Conservation (phyloP, 176 grass and related monocot species). For the Musa beccarii region DNA sequence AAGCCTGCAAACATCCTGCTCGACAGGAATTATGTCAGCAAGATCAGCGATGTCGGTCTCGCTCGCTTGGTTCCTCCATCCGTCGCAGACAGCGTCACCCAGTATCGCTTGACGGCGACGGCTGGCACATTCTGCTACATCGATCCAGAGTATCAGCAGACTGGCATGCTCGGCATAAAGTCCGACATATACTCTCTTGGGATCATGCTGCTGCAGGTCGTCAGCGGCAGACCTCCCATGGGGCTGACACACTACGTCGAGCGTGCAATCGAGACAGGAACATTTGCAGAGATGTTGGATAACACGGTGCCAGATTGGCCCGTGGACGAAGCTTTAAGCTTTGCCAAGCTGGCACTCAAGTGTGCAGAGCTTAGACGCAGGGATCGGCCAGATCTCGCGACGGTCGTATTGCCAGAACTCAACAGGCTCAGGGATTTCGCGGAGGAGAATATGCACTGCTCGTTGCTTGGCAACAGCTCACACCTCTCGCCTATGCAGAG, state of each 20-base stretch:
- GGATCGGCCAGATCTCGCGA: constrained; percentile 6
- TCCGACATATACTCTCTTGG: constrained; percentile 17
- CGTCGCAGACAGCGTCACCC: neutral
- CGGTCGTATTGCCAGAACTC: neutral
- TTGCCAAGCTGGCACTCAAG: neutral
- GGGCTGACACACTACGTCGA: constrained; percentile 6
- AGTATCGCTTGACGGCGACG: constrained; percentile 13
- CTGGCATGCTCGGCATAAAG: constrained; percentile 15
- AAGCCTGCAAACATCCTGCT: constrained; percentile 18
- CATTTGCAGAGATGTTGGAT: constrained; percentile 4
- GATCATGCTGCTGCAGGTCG: constrained; percentile 9
- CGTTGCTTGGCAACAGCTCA: neutral
- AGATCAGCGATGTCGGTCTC: constrained; percentile 15
- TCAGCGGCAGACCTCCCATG: constrained; percentile 2
- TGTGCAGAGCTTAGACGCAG: constrained; percentile 6
- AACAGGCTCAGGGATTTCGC: constrained; percentile 3
- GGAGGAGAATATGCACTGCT: neutral
- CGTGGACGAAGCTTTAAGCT: neutral
- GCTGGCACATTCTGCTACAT: constrained; percentile 23
- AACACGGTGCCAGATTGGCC: neutral
- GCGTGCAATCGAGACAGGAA: neutral
- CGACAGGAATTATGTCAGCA: constrained; percentile 18
- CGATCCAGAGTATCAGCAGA: constrained; percentile 18
- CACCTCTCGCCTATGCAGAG: neutral
- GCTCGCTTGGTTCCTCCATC: constrained; percentile 6